Conservation (phyloP, 192 early-diverging fungal species). For the Spizellomyces punctatus region DNA sequence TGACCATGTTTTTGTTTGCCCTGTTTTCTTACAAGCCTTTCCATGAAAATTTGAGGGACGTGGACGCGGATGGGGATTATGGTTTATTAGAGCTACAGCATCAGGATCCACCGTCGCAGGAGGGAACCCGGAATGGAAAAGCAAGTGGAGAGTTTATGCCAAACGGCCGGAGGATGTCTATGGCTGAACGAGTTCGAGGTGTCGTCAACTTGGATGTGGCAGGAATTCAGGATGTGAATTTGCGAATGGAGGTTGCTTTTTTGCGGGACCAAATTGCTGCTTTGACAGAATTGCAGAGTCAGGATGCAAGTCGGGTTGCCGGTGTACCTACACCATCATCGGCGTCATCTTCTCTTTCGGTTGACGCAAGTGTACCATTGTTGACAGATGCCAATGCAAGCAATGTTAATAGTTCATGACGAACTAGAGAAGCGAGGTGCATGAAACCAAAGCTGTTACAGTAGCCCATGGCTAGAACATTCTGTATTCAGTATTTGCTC, state of each 20-base stretch:
- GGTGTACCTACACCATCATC: background rate
- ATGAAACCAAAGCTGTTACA: too few species aligned
- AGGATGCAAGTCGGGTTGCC: background rate
- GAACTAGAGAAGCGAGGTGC: too few species aligned
- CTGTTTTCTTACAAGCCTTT: conserved; percentile 19
- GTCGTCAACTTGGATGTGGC: conserved; percentile 17
- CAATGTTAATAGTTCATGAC: too few species aligned
- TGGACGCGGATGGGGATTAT: conserved; percentile 9
- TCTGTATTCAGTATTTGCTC: too few species aligned
- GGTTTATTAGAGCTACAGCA: background rate
- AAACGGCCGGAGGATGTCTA: background rate
- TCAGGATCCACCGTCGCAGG: background rate
- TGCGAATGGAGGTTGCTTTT: conserved; percentile 21
- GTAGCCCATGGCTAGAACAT: too few species aligned
- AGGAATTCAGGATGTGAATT: conserved; percentile 6
- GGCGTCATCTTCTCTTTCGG: background rate
- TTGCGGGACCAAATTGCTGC: conserved; percentile 25
- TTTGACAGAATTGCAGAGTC: conserved; percentile 17
- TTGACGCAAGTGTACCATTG: background rate
- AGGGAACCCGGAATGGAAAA: background rate
- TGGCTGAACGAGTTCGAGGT: conserved; percentile 20
- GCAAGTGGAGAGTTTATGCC: background rate
- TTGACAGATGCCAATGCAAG: background rate
- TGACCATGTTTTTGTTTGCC: conserved; percentile 33
- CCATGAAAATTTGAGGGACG: conserved; percentile 14